Base-by-base conservation (phyloP, 179 eudicot genomes). In the Beta corolliflora region DNA sequence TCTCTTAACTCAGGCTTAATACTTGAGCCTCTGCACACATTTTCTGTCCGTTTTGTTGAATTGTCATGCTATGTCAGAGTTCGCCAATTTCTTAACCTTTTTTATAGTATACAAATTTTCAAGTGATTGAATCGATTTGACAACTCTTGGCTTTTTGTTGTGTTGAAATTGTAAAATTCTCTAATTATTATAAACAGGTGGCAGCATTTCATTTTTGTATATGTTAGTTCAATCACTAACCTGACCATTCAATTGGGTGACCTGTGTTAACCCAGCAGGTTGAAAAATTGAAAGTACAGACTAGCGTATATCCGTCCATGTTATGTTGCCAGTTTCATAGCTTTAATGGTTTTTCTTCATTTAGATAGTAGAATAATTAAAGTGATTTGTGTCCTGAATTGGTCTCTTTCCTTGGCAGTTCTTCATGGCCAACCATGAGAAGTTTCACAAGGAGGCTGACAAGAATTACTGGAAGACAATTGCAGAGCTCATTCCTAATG, bases 401-500 rank as follows among this genome's bases (percentile, higher is more conserved):
- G 7, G 18, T 12, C 0, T 36, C 48, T 48, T 46, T 0, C 14
- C 53, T 53, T 75, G 75, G 76, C 88, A 92, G 95, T 52, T 89
- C 21, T 89, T 89, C 67, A 31, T 88, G 68, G 88, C 81, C 18
- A 86, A 76, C 84, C 91, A 83, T 75, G 95, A 88, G 79, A 94
- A 87, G 79, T 91, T 94, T 79, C 97, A 93, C 74, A 79, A 83
- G 12, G 98, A 94, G 73, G 95, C 90, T 19, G 86, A 84, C 84
- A 81, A 84, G 84, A 81, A 80, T 60, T 91, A 88, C 89, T 91
- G 98, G 98, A 94, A 90, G 80, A 86, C 95, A 64, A 89, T 91
- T 36, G 85, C 91, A 8, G 97, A 92, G 79, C 90, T 92, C 59
- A 79, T 94, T 75, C 97, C 97, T 5, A 86, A 86, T 12, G 98